Base-by-base conservation (phyloP, 768 basidiomycete genomes). In the Mycena amicta region DNA sequence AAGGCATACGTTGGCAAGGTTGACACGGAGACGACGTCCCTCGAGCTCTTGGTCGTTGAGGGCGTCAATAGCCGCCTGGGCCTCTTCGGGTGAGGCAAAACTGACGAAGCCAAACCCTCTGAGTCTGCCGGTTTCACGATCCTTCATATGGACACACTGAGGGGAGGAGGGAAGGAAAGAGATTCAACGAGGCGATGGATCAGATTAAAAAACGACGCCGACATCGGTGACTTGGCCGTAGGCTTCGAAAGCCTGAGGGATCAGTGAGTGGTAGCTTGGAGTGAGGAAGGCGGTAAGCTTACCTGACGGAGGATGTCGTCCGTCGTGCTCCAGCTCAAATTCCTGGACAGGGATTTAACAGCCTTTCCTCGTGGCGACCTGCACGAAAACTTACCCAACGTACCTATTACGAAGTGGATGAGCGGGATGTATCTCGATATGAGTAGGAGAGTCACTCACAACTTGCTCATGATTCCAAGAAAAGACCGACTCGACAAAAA, bases 31-130 rank as follows among this genome's bases (percentile, higher is more conserved):
- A 3, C 53, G 56, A 18, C 61, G 49, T 1, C 61, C 61, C 74
- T 98, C 96, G 66, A 97, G 86, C 62, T 95, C 93, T 65, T 89
- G 85, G 68, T 97, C 95, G 77, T 97, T 89, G 73, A 95, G 77
- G 40, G 71, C 76, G 41, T 54, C 61, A 71, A 97, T 96, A 45
- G 95, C 94, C 59, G 77, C 77, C 16, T 89, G 75, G 46, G 95
- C 95, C 73, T 96, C 93, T 18, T 72, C 65, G 15, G 68, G 50
- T 50, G 71, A 70, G 65, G 77, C 72, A 73, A 79, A 95, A 59
- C 90, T 94, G 63, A 97, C 95, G 77, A 98, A 97, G 60, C 95
- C 95, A 74, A 98, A 98, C 71, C 95, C 95, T 71, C 95, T 90
- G 59, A 93, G 95, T 69, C 95, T 92, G 59, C 93, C 91, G 62